phyloP scores from a whole-genome alignment of 345 rosid genomes.

The Acer campestre region DNA sequence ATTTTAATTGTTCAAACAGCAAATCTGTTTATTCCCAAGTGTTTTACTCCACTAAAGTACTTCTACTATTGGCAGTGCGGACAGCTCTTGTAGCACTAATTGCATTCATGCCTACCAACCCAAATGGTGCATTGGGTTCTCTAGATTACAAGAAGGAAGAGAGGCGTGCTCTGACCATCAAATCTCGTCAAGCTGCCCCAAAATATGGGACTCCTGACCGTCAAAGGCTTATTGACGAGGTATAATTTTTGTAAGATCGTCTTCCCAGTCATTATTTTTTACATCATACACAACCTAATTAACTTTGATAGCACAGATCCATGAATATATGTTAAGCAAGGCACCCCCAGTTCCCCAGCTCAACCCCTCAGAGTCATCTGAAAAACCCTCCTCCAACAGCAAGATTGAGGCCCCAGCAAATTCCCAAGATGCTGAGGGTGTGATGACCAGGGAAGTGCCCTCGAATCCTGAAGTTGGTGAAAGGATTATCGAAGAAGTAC shows the following conservation, averaged over 20 bases:
- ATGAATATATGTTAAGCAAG: slow-evolving; percentile 84
- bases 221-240: slow-evolving; percentile 91
- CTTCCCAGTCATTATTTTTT: not conserved
- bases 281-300: not conserved
- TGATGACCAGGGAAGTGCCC: slow-evolving; percentile 26
- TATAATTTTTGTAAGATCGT: slow-evolving; percentile 20
- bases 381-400: slow-evolving; percentile 22
- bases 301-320: slow-evolving; percentile 58
- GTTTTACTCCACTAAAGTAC: slow-evolving; percentile 17
- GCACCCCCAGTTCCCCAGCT: slow-evolving; percentile 64
- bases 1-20: not conserved
- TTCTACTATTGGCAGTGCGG: slow-evolving; percentile 62
- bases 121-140: slow-evolving; percentile 94
- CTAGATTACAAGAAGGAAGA: slow-evolving; percentile 93
- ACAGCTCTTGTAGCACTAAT: slow-evolving; percentile 92
- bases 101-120: slow-evolving; percentile 96
- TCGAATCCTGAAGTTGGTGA: slow-evolving; percentile 37
- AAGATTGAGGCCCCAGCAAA: slow-evolving; percentile 29
- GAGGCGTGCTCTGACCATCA: slow-evolving; percentile 71
- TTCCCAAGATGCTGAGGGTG: slow-evolving; percentile 16
- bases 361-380: slow-evolving; percentile 24
- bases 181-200: slow-evolving; percentile 89
- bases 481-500: slow-evolving; percentile 49
- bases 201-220: slow-evolving; percentile 77
- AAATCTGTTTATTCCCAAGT: not conserved